Percentiles rank a stretch among this genome's conserved stretches.
These are phyloP conservation scores for Plasmodium vivax DNA, from an alignment of 169 alveolate species.

Conservation along the genomic window DNA sequence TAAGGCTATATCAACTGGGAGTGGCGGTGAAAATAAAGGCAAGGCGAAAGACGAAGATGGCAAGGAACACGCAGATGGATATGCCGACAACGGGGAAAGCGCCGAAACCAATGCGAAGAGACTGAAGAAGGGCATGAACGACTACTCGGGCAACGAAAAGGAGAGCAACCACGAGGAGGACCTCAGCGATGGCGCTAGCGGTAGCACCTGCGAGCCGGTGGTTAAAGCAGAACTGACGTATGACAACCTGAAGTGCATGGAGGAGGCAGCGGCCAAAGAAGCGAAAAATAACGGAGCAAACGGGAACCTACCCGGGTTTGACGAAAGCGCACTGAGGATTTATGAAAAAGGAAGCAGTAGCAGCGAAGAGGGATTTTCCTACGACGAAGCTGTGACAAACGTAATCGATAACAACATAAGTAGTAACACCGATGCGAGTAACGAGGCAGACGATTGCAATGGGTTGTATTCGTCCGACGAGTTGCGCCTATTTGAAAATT, in stretches of 20 bases:
- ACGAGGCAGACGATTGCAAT: conserved; percentile 52
- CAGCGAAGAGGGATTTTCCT: conserved; percentile 19
- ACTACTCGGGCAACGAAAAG: not conserved
- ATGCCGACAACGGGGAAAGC: not conserved
- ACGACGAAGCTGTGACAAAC: conserved; percentile 54
- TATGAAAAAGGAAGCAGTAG: conserved; percentile 39
- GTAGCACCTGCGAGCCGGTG: not conserved
- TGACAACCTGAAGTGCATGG: conserved; percentile 52
- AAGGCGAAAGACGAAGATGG: conserved; percentile 23
- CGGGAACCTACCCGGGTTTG: conserved; percentile 6
- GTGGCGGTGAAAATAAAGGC: conserved; percentile 4
- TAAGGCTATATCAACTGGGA: not conserved
- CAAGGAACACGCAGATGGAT: conserved; percentile 20
- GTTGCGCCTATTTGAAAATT: conserved; percentile 55
- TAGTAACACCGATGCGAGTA: conserved; percentile 13
- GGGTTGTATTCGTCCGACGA: conserved; percentile 59
- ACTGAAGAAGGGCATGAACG: conserved; percentile 49
- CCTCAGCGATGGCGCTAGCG: not conserved
- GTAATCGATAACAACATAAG: conserved; percentile 68
- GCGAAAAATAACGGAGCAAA: conserved; percentile 10
- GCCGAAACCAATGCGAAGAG: conserved; percentile 42
- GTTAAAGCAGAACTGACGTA: conserved; percentile 60
- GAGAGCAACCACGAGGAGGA: not conserved
- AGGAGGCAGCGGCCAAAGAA: conserved; percentile 21
- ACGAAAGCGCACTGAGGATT: conserved; percentile 7